Evolutionary conservation across 2,329 filamentous ascomycete genomes (phyloP).

Genomic region (Calonectria ilicicola): DNA sequence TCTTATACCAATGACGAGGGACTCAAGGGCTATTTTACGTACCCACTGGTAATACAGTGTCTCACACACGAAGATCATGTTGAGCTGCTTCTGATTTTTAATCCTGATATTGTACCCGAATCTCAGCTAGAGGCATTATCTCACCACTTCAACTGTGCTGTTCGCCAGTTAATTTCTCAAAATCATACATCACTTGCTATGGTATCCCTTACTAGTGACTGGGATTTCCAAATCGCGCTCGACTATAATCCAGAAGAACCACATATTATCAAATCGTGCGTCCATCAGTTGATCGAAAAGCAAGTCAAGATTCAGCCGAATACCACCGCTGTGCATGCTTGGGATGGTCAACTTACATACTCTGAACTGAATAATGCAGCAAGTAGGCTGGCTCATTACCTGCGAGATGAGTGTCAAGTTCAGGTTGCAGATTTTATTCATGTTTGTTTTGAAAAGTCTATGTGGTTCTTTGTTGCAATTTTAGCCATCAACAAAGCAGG

Average conservation of each 20-base stretch:
- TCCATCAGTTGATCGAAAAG: slow-evolving; percentile 36
- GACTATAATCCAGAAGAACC: background rate
- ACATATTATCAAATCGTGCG: background rate
- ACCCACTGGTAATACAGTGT: slow-evolving; percentile 3
- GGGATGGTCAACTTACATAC: slow-evolving; percentile 43
- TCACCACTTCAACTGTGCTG: background rate
- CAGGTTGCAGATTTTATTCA: too few relatives aligned
- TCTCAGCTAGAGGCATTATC: slow-evolving; percentile 3
- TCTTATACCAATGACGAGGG: background rate
- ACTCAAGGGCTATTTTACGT: background rate
- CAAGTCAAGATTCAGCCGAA: slow-evolving; percentile 11
- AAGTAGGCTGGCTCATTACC: too few relatives aligned
- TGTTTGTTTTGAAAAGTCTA: too few relatives aligned
- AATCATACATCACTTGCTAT: background rate
- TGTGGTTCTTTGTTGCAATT: too few relatives aligned
- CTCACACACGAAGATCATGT: background rate
- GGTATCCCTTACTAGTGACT: background rate
- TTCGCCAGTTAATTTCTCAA: background rate
- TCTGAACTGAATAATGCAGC: slow-evolving; percentile 23
- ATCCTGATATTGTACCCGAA: slow-evolving; percentile 1
- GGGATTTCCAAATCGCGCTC: background rate
- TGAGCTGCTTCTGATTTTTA: background rate
- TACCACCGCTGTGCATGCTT: slow-evolving; percentile 36
- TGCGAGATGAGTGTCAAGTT: too few relatives aligned
- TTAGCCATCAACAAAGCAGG: too few relatives aligned